Evolutionary conservation across 306 rosid species (phyloP), one percentile per base, ranked within the genome.

Genomic region (Prunus davidiana): DNA sequence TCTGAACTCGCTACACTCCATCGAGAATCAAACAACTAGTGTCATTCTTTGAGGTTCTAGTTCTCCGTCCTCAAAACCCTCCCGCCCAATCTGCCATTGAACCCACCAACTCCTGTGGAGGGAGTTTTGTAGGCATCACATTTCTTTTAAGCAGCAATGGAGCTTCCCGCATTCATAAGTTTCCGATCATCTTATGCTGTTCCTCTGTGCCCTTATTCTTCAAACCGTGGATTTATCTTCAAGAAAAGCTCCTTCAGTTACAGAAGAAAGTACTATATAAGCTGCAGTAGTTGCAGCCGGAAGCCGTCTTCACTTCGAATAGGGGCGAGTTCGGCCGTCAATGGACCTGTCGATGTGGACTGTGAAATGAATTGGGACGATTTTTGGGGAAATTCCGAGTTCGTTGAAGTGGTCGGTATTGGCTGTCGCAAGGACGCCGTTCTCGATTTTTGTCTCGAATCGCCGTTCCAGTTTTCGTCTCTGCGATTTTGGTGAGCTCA

Each of bases 391-490:
- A 87, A 88, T 52, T 69, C 79, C 41, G 91, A 86, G 64, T 47
- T 78, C 47, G 87, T 94, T 66, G 97, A 94, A 41, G 96, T 94
- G 43, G 78, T 94, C 62, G 90, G 85, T 77, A 89, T 90, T 82
- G 98, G 98, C n/a, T 84, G 95, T 80, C 85, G 98, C 75, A 94
- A 86, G 84, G 96, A 94, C 32, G 93, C 93, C 28, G 86, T 90
- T 52, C 64, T 94, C 30, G 96, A 90, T 73, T 94, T 89, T 74
- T 92, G 95, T 85, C 79, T 91, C 78, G 85, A 82, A 43, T 89
- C 96, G 62, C 90, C 86, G 12, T 87, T 92, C 75, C 81, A 69
- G 82, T 79, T 80, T 12, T 72, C 91, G 15, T 91, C 90, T 47
- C 78, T 90, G 67, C 90, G 97, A 67, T 94, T 82, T 76, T 91